Evolutionary conservation across 2,329 filamentous ascomycete genomes (phyloP), one percentile per base, ranked within the genome.

Genomic region (Fusarium sp.): DNA sequence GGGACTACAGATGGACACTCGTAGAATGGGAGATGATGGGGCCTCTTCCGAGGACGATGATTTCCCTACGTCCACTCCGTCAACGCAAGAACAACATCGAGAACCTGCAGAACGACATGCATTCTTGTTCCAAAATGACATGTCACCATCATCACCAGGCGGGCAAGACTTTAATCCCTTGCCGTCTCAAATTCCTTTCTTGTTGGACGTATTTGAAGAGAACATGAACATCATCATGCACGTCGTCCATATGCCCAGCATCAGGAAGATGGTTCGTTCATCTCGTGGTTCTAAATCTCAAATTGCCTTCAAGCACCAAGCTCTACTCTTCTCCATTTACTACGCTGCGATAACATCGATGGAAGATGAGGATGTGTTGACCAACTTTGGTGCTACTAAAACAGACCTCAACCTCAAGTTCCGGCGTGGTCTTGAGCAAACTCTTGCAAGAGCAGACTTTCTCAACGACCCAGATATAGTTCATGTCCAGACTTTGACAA

Each of bases 381-480:
- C 77, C 3, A 86, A 84, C 57, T 87, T 88, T 57, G 83, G 83
- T 12, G 77, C 80, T 7, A 80, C 86, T 1, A 88, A 87, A 69
- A 69, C 76, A 2, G 75, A 81, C 50, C 74, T 84, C 64, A 77
- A 80, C 72, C 68, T 82, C 69, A 80, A 85, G 58, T 89, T 85
- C 70, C 84, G 86, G 5, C 82, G 86, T 23, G 86, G 84, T 3
- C 78, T 88, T 0, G 88, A 90, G 67, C 85, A 88, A 59, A 87
- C 88, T 0, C 80, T 92, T 12, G 83, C 89, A 2, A 87, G 86
- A 54, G 88, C 88, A 7, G 84, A 87, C 43, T 90, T 91, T 32
- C 79, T 92, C 28, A 86, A 84, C 30, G 85, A 85, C 0, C 87
- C 88, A 0, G 87, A 91, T 45, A 63, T 91, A 2, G 81, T 85